These are phyloP conservation scores for Emergomyces africanus DNA, from an alignment of 2,329 filamentous ascomycete species.

Conservation along the genomic window DNA sequence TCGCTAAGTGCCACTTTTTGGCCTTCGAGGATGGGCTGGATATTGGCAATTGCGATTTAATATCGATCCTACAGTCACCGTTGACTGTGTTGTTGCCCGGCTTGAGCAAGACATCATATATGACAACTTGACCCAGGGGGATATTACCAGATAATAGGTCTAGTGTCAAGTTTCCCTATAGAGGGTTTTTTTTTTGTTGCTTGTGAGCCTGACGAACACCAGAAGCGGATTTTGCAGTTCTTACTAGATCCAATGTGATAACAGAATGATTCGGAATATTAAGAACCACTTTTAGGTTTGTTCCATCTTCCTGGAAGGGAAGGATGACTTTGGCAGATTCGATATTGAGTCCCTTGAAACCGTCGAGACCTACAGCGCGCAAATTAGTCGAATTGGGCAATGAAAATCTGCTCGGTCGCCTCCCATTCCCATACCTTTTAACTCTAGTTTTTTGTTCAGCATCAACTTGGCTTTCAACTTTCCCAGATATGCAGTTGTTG, in stretches of 20 bases:
- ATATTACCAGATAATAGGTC: slow-evolving; percentile 32
- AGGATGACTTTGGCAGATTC: slow-evolving; percentile 26
- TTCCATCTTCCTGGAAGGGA: slow-evolving; percentile 25
- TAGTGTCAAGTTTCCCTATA: slow-evolving; percentile 34
- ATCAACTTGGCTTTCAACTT: slow-evolving; percentile 25
- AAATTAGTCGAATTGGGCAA: neutral
- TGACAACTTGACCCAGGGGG: slow-evolving; percentile 27
- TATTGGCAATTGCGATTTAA: slow-evolving; percentile 33
- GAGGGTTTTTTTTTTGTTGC: neutral
- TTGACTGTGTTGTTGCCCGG: slow-evolving; percentile 33
- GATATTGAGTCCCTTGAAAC: slow-evolving; percentile 29
- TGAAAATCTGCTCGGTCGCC: neutral
- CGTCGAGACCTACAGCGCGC: slow-evolving; percentile 19
- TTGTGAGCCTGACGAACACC: neutral
- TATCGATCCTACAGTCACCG: slow-evolving; percentile 32
- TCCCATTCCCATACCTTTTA: slow-evolving; percentile 18
- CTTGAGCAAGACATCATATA: slow-evolving; percentile 29
- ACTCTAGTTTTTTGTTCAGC: slow-evolving; percentile 32
- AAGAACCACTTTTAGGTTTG: slow-evolving; percentile 33
- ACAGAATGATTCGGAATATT: slow-evolving; percentile 35
- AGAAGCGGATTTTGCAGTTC: neutral
- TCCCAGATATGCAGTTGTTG: slow-evolving; percentile 28
- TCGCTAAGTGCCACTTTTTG: slow-evolving; percentile 26
- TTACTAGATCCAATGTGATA: slow-evolving; percentile 26
- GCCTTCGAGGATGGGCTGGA: slow-evolving; percentile 27